Base-by-base conservation (phyloP, 1,284 basidiomycete species). In the Rhodotorula sp. region DNA sequence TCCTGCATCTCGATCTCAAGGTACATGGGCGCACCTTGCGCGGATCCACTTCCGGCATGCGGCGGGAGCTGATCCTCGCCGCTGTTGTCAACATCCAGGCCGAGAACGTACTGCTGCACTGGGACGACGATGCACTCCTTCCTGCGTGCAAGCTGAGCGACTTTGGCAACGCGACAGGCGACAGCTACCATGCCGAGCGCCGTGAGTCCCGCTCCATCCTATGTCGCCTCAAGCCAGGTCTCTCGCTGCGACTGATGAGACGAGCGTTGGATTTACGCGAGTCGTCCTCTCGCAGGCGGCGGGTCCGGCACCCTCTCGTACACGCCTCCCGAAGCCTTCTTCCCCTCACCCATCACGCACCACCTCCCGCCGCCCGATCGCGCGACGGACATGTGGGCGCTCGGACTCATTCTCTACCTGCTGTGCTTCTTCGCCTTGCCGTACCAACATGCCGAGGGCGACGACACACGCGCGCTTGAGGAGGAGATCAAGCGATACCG, bases 1-100 rank as follows among this genome's bases (percentile, higher is more conserved):
- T 79, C 44, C 72, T 79, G 2, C 78, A 79, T 53, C 70, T 79
- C 44, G 78, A 79, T 53, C 71, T 79, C 45, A 79, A 79, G 61
- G 74, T 68, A 55, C 54, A 42, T 50, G n/a, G 5, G 21, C 55
- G 1, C 7, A 7, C n/a, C 1, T 14, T 16, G 23, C 3, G 23
- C 23, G 7, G 12, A 4, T 17, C 34, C 19, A 4, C 10, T 8
- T 55, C 10, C 25, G 34, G 34, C 34, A 34, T 23, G 9, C 23
- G 45, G 23, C 1, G 3, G 21, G 45, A 61, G 19, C 61, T 61
- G 46, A 52, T 45, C 3, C n/a, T n/a, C n/a, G n/a, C n/a, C n/a
- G n/a, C n/a, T n/a, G n/a, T n/a, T n/a, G n/a, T n/a, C n/a, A n/a
- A n/a, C n/a, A n/a, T n/a, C n/a, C n/a, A 76, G 74, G 78, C 78